Evolutionary conservation across 768 basidiomycete genomes (phyloP), one percentile per base, ranked within the genome.

Genomic region (Tricholoma matsutake): DNA sequence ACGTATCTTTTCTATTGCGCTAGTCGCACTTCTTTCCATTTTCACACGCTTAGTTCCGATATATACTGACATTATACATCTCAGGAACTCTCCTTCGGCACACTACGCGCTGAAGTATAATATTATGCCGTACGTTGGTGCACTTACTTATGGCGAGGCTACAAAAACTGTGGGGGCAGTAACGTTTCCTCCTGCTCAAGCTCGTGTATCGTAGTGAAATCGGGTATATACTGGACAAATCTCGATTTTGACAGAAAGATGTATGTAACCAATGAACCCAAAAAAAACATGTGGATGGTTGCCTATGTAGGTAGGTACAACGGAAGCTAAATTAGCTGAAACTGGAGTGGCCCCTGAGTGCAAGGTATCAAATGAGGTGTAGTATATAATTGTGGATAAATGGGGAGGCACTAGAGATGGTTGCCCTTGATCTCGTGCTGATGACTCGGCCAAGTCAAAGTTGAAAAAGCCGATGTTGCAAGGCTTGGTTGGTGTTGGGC

Each of bases 121-220:
- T 68, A 69, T 94, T 32, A 95, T 96, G 92, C 94, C 94, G 6
- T 87, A 89, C 68, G 91, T 96, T 18, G 94, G 94, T 18, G 65
- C 86, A 47, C 80, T 95, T 53, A 87, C 83, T 2, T 89, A 88
- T 55, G 94, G 92, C 25, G 89, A 92, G 71, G 92, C 86, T 28
- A 80, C 75, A 43, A 76, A 72, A 65, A 79, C 79, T 9, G 54
- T 65, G 2, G 74, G 79, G 55, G 65, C 75, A 25, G 66, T 78
- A 47, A 71, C 68, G 20, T 81, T 82, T 71, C 80, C 80, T 29
- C 65, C 71, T 16, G 64, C 74, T 41, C 77, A 78, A 65, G 64
- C 69, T 20, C 78, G 79, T 67, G 71, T 80, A 63, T 81, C 74
- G 61, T 72, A 57, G 29, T 9, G 16, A 8, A 1, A 31, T 28